These are phyloP conservation scores for Echinochloa phyllopogon DNA, from an alignment of 176 grass and related monocot species.

Conservation along the genomic window DNA sequence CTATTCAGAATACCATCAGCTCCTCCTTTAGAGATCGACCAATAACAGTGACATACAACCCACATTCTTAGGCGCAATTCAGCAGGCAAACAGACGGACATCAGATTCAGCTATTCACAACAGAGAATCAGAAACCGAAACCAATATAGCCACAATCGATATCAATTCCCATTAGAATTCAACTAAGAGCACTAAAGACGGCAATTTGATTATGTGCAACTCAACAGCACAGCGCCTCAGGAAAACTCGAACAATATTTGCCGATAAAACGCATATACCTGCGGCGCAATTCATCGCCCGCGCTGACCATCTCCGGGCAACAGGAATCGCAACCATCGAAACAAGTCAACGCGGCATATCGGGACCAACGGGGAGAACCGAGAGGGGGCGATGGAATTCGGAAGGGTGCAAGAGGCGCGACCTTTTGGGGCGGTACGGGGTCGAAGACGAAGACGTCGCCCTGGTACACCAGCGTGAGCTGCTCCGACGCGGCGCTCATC, in stretches of 20 bases:
- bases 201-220: conserved; percentile 10
- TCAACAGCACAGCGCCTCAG: neutral
- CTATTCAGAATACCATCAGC: neutral
- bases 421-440: conserved; percentile 78
- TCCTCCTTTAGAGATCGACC: neutral
- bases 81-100: neutral
- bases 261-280: neutral
- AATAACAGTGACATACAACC: conserved; percentile 10
- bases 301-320: conserved; percentile 8
- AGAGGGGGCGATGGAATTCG: neutral
- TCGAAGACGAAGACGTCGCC: conserved; percentile 87
- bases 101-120: neutral
- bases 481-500: conserved; percentile 62
- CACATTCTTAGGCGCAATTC: conserved; percentile 12
- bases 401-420: conserved; percentile 44
- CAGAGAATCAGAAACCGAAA: neutral
- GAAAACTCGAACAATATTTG: neutral
- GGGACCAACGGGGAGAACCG: neutral
- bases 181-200: neutral
- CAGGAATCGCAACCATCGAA: neutral
- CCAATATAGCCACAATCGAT: neutral
- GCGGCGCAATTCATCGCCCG: neutral
- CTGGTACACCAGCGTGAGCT: conserved; percentile 78
- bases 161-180: neutral
- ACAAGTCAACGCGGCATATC: conserved; percentile 36